Conservation (phyloP, 2,329 filamentous ascomycete species). For the Talaromyces rugulosus region DNA sequence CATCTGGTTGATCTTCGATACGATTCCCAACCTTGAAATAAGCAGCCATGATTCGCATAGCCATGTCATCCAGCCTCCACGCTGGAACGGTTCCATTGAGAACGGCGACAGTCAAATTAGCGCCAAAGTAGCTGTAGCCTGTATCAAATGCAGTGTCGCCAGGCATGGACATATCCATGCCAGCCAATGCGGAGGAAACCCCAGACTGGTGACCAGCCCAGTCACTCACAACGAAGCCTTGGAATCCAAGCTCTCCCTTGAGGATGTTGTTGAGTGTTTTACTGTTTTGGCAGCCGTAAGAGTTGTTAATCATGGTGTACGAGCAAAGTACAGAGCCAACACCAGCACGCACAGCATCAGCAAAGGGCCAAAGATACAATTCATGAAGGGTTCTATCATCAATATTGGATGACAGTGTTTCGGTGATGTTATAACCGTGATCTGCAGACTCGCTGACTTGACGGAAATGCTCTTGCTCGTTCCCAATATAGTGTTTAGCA, state of each 20-base stretch:
- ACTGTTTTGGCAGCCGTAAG: constrained; percentile 63
- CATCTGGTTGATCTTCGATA: constrained; percentile 47
- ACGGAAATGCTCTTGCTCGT: constrained; percentile 72
- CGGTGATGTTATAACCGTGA: constrained; percentile 56
- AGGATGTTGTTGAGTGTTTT: constrained; percentile 58
- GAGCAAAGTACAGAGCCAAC: constrained; percentile 68
- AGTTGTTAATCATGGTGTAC: constrained; percentile 69
- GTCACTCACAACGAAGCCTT: constrained; percentile 65
- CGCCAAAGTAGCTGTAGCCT: constrained; percentile 72
- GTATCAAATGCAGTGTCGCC: constrained; percentile 75
- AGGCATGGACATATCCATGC: constrained; percentile 79
- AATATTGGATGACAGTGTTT: constrained; percentile 57
- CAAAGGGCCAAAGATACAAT: constrained; percentile 65
- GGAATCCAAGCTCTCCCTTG: constrained; percentile 72
- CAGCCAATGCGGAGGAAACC: constrained; percentile 59
- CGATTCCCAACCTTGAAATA: constrained; percentile 59
- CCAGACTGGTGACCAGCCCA: constrained; percentile 76
- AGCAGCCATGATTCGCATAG: constrained; percentile 68
- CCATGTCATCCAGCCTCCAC: constrained; percentile 89
- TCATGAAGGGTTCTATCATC: constrained; percentile 63
- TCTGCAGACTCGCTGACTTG: constrained; percentile 58
- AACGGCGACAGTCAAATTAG: constrained; percentile 81
- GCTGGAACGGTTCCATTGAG: constrained; percentile 84
- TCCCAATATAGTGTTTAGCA: constrained; percentile 70
- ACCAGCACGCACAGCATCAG: constrained; percentile 62